Evolutionary conservation across 2,329 filamentous ascomycete species (phyloP).

Genomic region (Cladophialophora yegresii): DNA sequence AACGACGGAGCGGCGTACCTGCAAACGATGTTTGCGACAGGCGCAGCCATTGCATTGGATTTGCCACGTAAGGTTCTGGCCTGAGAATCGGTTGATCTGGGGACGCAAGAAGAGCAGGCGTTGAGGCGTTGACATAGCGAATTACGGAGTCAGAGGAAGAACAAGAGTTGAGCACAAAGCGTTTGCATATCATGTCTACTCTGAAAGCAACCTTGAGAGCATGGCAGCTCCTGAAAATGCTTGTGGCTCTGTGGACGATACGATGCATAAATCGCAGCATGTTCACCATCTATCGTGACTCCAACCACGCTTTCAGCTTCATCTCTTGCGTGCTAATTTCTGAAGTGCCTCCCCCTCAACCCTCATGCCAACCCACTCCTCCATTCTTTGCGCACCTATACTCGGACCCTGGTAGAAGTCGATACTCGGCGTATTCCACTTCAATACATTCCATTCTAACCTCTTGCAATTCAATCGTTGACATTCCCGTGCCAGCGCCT

Average conservation of each 20-base stretch:
- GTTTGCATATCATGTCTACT: background rate
- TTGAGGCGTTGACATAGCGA: background rate
- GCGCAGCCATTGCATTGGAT: background rate
- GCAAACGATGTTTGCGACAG: background rate
- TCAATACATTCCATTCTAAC: slow-evolving; percentile 87
- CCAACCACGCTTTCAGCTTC: background rate
- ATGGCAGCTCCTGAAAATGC: background rate
- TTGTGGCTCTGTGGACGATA: background rate
- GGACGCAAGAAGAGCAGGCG: background rate
- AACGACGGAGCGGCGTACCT: background rate
- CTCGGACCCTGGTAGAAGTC: slow-evolving; percentile 67
- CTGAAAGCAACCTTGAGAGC: background rate
- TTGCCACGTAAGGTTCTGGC: background rate
- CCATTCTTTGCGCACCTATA: slow-evolving; percentile 49
- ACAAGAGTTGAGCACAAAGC: background rate
- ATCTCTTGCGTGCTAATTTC: slow-evolving; percentile 40
- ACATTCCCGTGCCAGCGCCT: slow-evolving; percentile 76
- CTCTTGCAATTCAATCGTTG: slow-evolving; percentile 70
- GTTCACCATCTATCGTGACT: background rate
- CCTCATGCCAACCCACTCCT: slow-evolving; percentile 55
- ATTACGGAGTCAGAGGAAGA: background rate
- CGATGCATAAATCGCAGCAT: background rate
- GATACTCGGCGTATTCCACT: slow-evolving; percentile 90
- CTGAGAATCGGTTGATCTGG: background rate
- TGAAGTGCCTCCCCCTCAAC: slow-evolving; percentile 50